phyloP scores from a whole-genome alignment of 768 basidiomycete species.

The Suillus subaureus region DNA sequence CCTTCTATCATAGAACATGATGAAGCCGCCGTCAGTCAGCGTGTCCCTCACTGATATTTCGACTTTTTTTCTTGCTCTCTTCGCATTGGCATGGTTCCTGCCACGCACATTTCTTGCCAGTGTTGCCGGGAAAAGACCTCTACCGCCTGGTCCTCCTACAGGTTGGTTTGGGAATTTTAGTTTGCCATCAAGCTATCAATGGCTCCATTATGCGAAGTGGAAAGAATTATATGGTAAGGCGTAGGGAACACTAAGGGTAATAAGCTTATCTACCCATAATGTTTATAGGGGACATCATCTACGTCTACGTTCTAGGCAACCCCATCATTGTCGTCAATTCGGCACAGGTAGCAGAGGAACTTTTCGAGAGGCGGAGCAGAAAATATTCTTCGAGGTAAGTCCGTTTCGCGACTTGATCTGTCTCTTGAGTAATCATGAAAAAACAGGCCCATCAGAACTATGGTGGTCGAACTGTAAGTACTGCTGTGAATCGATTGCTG shows the following conservation, averaged over 20 bases:
- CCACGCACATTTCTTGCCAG: constrained; percentile 14
- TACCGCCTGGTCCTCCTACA: constrained; percentile 46
- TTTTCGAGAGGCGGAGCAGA: constrained; percentile 47
- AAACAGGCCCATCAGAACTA: constrained; percentile 39
- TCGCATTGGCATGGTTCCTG: constrained; percentile 15
- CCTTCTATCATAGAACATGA: constrained; percentile 4
- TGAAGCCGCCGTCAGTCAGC: constrained; percentile 2
- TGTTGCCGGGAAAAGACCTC: constrained; percentile 9
- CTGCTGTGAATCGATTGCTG: not conserved
- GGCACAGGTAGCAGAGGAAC: constrained; percentile 40
- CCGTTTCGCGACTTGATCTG: not conserved
- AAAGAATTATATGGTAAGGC: constrained; percentile 42
- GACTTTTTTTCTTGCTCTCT: constrained; percentile 6
- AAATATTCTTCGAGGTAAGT: constrained; percentile 44
- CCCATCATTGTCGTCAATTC: constrained; percentile 51
- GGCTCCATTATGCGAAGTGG: constrained; percentile 50
- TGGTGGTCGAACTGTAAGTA: constrained; percentile 47
- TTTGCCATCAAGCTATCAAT: constrained; percentile 42
- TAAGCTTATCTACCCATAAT: not conserved
- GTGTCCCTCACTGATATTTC: constrained; percentile 1
- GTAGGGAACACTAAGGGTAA: not conserved
- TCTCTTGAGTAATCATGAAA: not conserved
- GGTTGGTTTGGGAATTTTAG: constrained; percentile 37
- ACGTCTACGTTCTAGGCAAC: constrained; percentile 46
- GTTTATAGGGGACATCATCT: constrained; percentile 47